A percentile compares a stretch with the other conserved stretches of the same genome.
Evolutionary conservation across 2,329 filamentous ascomycete species (phyloP).

Genomic region (Penicillium nordicum): DNA sequence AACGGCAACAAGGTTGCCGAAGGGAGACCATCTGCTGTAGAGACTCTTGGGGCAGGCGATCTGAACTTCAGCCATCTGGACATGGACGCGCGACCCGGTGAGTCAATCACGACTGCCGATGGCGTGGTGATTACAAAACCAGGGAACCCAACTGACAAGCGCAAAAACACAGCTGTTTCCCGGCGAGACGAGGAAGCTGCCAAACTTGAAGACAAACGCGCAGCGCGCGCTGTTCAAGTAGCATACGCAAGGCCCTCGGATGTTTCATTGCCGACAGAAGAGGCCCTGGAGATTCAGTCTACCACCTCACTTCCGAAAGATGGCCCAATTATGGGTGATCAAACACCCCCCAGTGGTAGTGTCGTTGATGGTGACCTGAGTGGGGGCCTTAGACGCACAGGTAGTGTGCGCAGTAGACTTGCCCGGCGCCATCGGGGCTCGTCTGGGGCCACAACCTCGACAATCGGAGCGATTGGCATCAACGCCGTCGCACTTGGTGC

Average conservation of each 20-base stretch:
- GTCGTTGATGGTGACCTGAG: conserved; percentile 60
- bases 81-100: conserved; percentile 49
- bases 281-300: conserved; percentile 31
- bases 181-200: conserved; percentile 52
- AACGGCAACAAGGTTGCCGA: conserved; percentile 34
- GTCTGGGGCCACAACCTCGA: conserved; percentile 66
- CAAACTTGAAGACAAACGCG: conserved; percentile 58
- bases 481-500: conserved; percentile 67
- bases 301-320: conserved; percentile 30
- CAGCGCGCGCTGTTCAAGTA: conserved; percentile 58
- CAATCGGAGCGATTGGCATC: conserved; percentile 70
- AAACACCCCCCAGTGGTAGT: conserved; percentile 64
- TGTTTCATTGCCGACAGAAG: conserved; percentile 35
- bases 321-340: conserved; percentile 49
- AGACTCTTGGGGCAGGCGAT: conserved; percentile 84
- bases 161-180: conserved; percentile 36
- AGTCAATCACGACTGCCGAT: conserved; percentile 37
- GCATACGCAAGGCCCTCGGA: conserved; percentile 52
- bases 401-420: conserved; percentile 65
- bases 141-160: conserved; percentile 30
- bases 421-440: conserved; percentile 74
- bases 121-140: conserved; percentile 39
- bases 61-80: conserved; percentile 86
- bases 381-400: conserved; percentile 57
- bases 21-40: conserved; percentile 71